Percentiles rank a stretch among this genome's conserved stretches.
Conservation (phyloP, 306 rosid species). For the Psophocarpus tetragonolobus region DNA sequence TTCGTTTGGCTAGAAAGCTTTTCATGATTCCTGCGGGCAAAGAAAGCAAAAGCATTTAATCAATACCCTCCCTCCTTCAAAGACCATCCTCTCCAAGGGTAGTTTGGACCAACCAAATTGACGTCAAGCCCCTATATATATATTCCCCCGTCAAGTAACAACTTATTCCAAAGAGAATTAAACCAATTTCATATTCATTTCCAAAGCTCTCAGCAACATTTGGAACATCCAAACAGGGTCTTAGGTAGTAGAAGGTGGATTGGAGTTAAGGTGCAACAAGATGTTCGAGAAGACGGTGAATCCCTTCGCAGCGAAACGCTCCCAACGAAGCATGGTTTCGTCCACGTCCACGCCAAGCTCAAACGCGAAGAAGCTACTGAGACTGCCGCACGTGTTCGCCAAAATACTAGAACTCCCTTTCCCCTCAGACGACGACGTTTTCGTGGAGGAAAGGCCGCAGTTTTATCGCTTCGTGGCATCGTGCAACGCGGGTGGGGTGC, state of each 20-base stretch:
- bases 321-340: conserved; percentile 39
- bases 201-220: not conserved
- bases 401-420: conserved; percentile 57
- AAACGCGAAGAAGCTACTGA: conserved; percentile 42
- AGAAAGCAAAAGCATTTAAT: conserved; percentile 36
- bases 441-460: conserved; percentile 46
- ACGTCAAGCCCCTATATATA: not conserved
- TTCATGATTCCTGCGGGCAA: conserved; percentile 37
- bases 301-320: conserved; percentile 30
- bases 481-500: conserved; percentile 32
- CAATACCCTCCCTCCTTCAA: conserved; percentile 21
- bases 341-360: not conserved
- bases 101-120: conserved; percentile 7
- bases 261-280: not conserved
- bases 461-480: conserved; percentile 44
- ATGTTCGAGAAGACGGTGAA: conserved; percentile 41
- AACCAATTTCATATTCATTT: not conserved
- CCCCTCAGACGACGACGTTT: conserved; percentile 51
- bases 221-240: not conserved
- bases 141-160: not conserved
- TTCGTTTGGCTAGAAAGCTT: conserved; percentile 26
- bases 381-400: conserved; percentile 60
- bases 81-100: conserved; percentile 21
- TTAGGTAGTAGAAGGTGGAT: not conserved
- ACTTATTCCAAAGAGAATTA: not conserved